Evolutionary conservation across 2,329 filamentous ascomycete genomes (phyloP).

Genomic region (Sporothrix curviconia): DNA sequence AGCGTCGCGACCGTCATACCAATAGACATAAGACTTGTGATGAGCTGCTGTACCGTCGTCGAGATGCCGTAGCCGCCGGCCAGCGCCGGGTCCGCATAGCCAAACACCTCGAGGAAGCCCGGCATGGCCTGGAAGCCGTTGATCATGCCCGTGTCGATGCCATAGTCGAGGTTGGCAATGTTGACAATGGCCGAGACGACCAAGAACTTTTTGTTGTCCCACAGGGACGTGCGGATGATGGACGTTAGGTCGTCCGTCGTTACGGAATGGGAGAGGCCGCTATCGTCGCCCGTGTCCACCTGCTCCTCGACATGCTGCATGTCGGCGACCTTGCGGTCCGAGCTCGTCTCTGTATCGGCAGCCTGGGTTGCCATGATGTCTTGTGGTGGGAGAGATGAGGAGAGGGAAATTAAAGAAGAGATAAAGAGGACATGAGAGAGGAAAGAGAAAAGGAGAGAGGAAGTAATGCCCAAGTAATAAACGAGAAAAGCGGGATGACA

Average conservation of each 20-base stretch:
- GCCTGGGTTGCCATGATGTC: background rate
- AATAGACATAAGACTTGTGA: slow-evolving; percentile 30
- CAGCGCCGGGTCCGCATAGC: slow-evolving; percentile 25
- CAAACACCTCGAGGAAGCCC: slow-evolving; percentile 30
- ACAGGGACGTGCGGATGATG: background rate
- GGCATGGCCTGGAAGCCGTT: slow-evolving; percentile 32
- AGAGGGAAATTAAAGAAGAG: too few species aligned
- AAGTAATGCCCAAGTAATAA: too few species aligned
- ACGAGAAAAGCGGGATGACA: too few species aligned
- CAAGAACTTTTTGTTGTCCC: slow-evolving; percentile 23
- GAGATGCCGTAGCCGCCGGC: too few species aligned
- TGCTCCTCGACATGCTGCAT: background rate
- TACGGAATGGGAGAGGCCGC: too few species aligned
- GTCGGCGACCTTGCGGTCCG: background rate
- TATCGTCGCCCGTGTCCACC: background rate
- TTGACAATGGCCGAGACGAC: slow-evolving; percentile 26
- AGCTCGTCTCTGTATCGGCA: background rate
- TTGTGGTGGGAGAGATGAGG: too few species aligned
- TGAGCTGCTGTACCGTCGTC: slow-evolving; percentile 30
- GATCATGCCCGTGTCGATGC: slow-evolving; percentile 29
- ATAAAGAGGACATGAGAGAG: too few species aligned
- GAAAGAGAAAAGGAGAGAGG: too few species aligned
- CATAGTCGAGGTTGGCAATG: slow-evolving; percentile 30
- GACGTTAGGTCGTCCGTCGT: background rate
- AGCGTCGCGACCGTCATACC: slow-evolving; percentile 29